These are phyloP conservation scores for Acidomyces sp. DNA, from an alignment of 495 filamentous ascomycete genomes.

Conservation along the genomic window DNA sequence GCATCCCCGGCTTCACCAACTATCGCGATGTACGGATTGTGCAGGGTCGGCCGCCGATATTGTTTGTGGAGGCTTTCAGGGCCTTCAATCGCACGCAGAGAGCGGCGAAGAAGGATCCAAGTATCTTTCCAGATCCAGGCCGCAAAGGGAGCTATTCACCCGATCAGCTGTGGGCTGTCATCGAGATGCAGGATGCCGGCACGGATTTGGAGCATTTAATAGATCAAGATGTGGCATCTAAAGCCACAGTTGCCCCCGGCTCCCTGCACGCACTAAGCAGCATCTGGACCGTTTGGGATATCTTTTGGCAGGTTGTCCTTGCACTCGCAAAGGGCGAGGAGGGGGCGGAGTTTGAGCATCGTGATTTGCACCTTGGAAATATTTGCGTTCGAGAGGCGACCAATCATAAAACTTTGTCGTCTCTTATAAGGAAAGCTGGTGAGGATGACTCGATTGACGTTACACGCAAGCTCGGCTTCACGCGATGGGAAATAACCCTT, in stretches of 20 bases:
- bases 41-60: slow-evolving; percentile 49
- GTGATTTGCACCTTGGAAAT: slow-evolving; percentile 81
- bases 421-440: too few species aligned
- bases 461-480: slow-evolving; percentile 47
- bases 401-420: background rate
- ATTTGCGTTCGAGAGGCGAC: slow-evolving; percentile 47
- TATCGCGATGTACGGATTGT: slow-evolving; percentile 69
- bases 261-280: slow-evolving; percentile 14
- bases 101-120: slow-evolving; percentile 48
- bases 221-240: slow-evolving; percentile 28
- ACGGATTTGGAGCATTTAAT: slow-evolving; percentile 58
- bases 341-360: slow-evolving; percentile 67
- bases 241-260: too few species aligned
- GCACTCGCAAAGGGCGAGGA: slow-evolving; percentile 66
- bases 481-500: slow-evolving; percentile 62
- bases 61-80: slow-evolving; percentile 50
- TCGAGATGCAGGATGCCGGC: slow-evolving; percentile 83
- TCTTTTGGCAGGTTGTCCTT: slow-evolving; percentile 70
- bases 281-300: slow-evolving; percentile 57
- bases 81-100: slow-evolving; percentile 45
- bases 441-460: slow-evolving; percentile 17
- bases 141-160: slow-evolving; percentile 43
- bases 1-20: slow-evolving; percentile 81
- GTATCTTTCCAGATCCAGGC: slow-evolving; percentile 49
- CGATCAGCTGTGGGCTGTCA: slow-evolving; percentile 60